phyloP scores from a whole-genome alignment of 208 protist species.

The Leishmania guyanensis region DNA sequence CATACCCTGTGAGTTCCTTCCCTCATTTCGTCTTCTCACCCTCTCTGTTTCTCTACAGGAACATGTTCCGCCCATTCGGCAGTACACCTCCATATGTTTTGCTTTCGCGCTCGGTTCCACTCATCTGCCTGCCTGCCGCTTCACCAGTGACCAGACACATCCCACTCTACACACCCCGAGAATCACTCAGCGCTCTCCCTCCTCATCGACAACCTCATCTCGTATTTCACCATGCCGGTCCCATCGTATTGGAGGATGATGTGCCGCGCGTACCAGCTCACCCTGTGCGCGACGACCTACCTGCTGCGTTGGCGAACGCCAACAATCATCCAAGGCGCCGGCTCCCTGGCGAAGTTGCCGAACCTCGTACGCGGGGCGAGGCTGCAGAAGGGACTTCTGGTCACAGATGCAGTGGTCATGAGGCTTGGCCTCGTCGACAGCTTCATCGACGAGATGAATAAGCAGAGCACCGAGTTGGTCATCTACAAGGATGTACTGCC shows the following conservation, averaged over 20 bases:
- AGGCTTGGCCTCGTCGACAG: conserved; percentile 50
- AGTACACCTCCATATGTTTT: neutral
- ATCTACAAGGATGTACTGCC: conserved; percentile 55
- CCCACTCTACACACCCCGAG: neutral
- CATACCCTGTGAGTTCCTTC: neutral
- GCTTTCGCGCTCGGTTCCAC: neutral
- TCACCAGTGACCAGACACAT: neutral
- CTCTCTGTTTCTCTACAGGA: neutral
- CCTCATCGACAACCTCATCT: neutral
- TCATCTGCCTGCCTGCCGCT: neutral
- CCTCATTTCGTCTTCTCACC: neutral
- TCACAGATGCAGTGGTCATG: conserved; percentile 58
- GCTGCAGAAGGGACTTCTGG: conserved; percentile 46
- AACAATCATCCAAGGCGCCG: conserved; percentile 37
- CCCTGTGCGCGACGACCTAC: conserved; percentile 30
- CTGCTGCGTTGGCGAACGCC: conserved; percentile 43
- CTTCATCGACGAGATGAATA: conserved; percentile 40
- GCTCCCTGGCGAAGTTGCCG: conserved; percentile 37
- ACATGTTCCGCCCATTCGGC: neutral
- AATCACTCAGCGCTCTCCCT: neutral
- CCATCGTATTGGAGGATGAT: conserved; percentile 30
- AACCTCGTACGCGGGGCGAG: conserved; percentile 36
- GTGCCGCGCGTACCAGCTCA: conserved; percentile 38
- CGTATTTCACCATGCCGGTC: conserved; percentile 35
- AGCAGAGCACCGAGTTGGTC: conserved; percentile 33